Evolutionary conservation across 305 asterid genomes (phyloP).

Genomic region (Galium porrigens): DNA sequence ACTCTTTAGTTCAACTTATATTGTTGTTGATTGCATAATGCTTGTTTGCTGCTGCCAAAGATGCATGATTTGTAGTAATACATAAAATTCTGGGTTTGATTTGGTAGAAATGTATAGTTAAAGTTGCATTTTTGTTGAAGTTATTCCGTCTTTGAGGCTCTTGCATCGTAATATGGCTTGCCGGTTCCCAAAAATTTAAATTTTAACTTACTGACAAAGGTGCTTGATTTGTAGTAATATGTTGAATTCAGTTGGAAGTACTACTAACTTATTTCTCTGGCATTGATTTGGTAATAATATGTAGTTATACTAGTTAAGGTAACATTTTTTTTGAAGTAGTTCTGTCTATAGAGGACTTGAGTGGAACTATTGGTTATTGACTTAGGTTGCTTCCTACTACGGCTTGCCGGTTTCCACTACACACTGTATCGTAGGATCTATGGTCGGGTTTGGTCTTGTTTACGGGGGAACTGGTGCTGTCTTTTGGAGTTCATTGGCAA

Average conservation of each 20-base stretch:
- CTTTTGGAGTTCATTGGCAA: conserved; percentile 84
- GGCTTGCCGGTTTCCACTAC: conserved; percentile 98
- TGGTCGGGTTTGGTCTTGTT: conserved; percentile 87
- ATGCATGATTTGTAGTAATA: too few species aligned
- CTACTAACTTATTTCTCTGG: neutral
- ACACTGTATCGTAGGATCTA: conserved; percentile 86
- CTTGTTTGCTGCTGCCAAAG: too few species aligned
- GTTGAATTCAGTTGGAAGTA: neutral
- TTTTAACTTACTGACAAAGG: neutral
- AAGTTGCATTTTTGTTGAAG: neutral
- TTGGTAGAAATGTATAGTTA: neutral
- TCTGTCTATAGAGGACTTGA: conserved; percentile 9
- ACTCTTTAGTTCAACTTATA: neutral
- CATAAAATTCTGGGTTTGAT: neutral
- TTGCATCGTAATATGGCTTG: conserved; percentile 85
- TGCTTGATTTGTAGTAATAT: neutral
- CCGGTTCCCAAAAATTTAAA: conserved; percentile 67
- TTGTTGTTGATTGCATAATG: neutral
- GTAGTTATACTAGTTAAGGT: neutral
- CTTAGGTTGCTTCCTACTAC: conserved; percentile 83
- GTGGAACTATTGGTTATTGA: conserved; percentile 5
- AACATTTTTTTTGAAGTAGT: neutral
- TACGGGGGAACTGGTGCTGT: conserved; percentile 89
- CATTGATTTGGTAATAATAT: neutral
- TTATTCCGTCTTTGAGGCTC: conserved; percentile 3